These are phyloP conservation scores for Cyanidioschyzon merolae DNA, from an alignment of 23 red algal genomes.

Conservation along the genomic window DNA sequence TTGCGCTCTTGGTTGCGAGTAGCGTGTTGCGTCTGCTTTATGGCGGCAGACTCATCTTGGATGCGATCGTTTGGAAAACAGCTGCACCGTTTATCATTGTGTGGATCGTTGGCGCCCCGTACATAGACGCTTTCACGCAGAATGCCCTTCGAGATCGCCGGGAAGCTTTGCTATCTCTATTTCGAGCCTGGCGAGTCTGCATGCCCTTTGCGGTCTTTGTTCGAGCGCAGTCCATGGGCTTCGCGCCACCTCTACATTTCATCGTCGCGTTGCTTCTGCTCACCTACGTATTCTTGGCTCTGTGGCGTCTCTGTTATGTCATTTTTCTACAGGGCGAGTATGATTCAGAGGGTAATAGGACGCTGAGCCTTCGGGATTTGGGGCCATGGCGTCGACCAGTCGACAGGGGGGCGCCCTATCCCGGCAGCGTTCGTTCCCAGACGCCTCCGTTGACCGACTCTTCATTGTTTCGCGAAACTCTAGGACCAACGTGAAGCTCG, in stretches of 20 bases:
- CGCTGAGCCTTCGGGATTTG: background rate
- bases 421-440: too few relatives aligned
- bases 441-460: too few relatives aligned
- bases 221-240: conserved; percentile 35
- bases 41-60: conserved; percentile 9
- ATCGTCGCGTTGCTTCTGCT: conserved; percentile 33
- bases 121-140: conserved; percentile 48
- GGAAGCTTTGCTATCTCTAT: conserved; percentile 13
- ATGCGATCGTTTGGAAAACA: conserved; percentile 35
- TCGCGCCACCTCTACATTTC: conserved; percentile 53
- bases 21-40: conserved; percentile 24
- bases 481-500: too few relatives aligned
- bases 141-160: conserved; percentile 24
- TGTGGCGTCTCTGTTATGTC: conserved; percentile 52
- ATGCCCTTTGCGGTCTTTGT: conserved; percentile 49
- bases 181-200: conserved; percentile 34
- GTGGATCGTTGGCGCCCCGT: conserved; percentile 45
- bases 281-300: conserved; percentile 43
- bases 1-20: conserved; percentile 40
- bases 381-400: background rate
- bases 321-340: background rate
- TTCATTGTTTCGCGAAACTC: too few relatives aligned
- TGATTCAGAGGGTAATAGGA: background rate
- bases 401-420: too few relatives aligned
- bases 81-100: conserved; percentile 59